phyloP scores from a whole-genome alignment of 129 eudicot species.

The Heracleum sosnowskyi region DNA sequence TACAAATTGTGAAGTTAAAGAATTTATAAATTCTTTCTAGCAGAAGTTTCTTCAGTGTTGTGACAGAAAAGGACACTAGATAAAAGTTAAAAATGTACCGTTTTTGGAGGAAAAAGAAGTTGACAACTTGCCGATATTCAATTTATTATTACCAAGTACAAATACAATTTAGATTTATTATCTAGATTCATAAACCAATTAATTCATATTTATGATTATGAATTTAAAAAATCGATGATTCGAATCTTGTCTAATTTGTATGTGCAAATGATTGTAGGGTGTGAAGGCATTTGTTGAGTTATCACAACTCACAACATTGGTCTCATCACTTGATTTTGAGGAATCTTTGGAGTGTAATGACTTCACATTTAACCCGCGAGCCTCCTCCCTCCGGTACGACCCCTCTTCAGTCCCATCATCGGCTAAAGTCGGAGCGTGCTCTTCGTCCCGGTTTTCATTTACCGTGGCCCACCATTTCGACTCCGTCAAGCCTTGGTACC shows the following conservation, averaged over 20 bases:
- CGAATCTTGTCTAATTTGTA: neutral
- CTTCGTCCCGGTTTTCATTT: constrained; percentile 89
- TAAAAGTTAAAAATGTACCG: neutral
- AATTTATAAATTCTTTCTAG: neutral
- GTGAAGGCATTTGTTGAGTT: constrained; percentile 85
- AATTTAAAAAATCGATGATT: too few relatives aligned
- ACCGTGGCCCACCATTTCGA: constrained; percentile 74
- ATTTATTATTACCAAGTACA: neutral
- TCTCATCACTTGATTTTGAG: constrained; percentile 80
- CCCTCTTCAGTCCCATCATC: constrained; percentile 48
- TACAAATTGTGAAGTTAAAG: neutral
- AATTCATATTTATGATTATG: too few relatives aligned
- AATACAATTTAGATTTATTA: too few relatives aligned
- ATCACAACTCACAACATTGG: constrained; percentile 46
- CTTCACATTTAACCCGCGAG: constrained; percentile 64
- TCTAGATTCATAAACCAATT: too few relatives aligned
- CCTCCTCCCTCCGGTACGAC: constrained; percentile 71
- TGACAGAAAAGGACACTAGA: neutral
- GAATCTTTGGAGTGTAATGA: constrained; percentile 63
- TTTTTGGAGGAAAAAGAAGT: neutral
- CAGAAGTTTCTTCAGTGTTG: neutral
- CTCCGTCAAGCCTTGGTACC: constrained; percentile 96
- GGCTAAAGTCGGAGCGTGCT: constrained; percentile 55
- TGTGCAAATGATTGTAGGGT: constrained; percentile 40
- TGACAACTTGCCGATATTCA: neutral